phyloP scores from a whole-genome alignment of 441 rosid species.

The Pelargonium citronellum region DNA sequence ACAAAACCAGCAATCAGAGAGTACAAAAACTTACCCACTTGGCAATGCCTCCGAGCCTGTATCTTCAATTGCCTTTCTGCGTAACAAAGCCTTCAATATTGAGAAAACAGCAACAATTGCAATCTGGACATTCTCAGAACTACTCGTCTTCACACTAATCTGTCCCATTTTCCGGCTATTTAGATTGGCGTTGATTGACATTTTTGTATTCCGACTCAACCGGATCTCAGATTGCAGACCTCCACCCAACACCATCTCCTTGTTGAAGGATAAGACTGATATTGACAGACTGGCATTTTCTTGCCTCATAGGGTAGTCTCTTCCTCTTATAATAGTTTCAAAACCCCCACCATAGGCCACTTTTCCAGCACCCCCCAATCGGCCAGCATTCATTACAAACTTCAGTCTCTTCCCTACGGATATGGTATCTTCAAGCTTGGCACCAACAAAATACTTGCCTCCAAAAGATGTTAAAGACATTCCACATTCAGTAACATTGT shows the following conservation, averaged over 20 bases:
- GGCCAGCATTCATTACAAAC: conserved; percentile 58
- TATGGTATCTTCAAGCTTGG: conserved; percentile 67
- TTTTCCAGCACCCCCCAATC: conserved; percentile 53
- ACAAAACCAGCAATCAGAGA: neutral
- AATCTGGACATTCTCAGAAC: conserved; percentile 64
- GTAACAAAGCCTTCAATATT: conserved; percentile 44
- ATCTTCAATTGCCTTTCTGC: conserved; percentile 35
- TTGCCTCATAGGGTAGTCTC: conserved; percentile 65
- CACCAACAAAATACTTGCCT: conserved; percentile 55
- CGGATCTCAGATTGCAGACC: conserved; percentile 65
- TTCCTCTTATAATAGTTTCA: conserved; percentile 73
- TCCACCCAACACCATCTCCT: conserved; percentile 66
- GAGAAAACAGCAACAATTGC: conserved; percentile 56
- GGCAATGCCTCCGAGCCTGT: conserved; percentile 32
- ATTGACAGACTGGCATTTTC: conserved; percentile 47
- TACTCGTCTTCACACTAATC: conserved; percentile 51
- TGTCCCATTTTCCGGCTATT: conserved; percentile 76
- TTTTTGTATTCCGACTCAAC: conserved; percentile 46
- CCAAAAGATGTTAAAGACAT: conserved; percentile 55
- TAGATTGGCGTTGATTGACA: conserved; percentile 52
- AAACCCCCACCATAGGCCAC: conserved; percentile 69
- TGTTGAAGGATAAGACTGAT: conserved; percentile 59
- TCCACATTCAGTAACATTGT: conserved; percentile 56
- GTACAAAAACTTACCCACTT: conserved; percentile 21
- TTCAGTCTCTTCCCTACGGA: conserved; percentile 65